Base-by-base conservation (phyloP, 768 basidiomycete genomes). In the Tylopilus balloui region DNA sequence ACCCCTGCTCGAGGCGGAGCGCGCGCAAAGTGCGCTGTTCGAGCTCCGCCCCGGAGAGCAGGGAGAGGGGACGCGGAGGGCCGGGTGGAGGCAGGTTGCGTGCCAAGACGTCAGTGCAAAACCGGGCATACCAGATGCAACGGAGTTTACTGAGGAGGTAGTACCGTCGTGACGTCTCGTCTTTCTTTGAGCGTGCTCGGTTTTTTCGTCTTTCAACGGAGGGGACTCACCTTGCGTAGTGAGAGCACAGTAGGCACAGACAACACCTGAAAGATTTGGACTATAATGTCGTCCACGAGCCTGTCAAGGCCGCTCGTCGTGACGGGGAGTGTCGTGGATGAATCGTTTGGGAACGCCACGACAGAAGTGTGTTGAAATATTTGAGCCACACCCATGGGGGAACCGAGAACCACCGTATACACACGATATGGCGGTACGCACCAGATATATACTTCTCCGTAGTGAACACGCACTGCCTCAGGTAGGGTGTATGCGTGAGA, bases 1-100 rank as follows among this genome's bases (percentile, higher is more conserved):
- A 65, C 14, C 39, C 29, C 3, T 23, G 45, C n/a, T 63, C 45
- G 10, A 65, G 65, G 37, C 50, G 25, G 19, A 67, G 58, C 10
- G 66, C 64, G 14, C 63, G 47, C 17, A 63, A n/a, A 1, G 64
- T 65, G 7, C 66, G 65, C n/a, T 27, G 52, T 29, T 67, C 64
- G 10, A 65, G 63, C 7, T 65, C 60, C 4, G 45, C 27, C 8
- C 58, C 53, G 6, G 55, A 50, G 32, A 65, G 60, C 19, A 47
- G 9, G 27, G 49, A 46, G 17, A 56, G 34, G 0, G 58, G 32
- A 27, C 41, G 17, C 6, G 17, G 12, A 1, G 51, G 54, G 10
- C 64, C 66, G 0, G 64, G 66, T 1, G 10, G 25, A 5, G 64
- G 64, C 8, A 65, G 36, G 14, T 58, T 42, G 3, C 54, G 51